Conservation (phyloP, 2,329 filamentous ascomycete genomes). For the Aaosphaeria arxii region DNA sequence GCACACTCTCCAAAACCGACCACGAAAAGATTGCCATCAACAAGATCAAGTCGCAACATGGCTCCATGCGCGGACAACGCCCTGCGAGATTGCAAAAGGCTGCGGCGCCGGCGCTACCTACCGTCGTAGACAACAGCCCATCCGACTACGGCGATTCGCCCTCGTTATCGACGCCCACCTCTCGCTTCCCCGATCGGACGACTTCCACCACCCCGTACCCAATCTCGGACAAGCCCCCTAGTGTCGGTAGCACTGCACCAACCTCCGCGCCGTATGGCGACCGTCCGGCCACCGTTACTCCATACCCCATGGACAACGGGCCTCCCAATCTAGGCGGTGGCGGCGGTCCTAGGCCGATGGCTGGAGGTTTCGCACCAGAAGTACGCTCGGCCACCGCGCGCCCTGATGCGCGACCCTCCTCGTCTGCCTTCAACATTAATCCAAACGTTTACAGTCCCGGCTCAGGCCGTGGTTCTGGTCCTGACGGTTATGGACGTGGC, state of each 20-base stretch:
- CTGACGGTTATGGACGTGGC: slow-evolving; percentile 24
- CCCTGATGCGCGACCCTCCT: slow-evolving; percentile 39
- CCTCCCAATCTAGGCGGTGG: slow-evolving; percentile 45
- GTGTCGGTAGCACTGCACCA: slow-evolving; percentile 43
- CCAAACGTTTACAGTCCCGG: slow-evolving; percentile 39
- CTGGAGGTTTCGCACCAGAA: slow-evolving; percentile 44
- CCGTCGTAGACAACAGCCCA: slow-evolving; percentile 37
- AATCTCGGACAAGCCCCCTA: slow-evolving; percentile 41
- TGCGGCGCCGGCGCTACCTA: slow-evolving; percentile 35
- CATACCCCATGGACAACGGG: slow-evolving; percentile 68
- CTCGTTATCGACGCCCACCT: slow-evolving; percentile 11
- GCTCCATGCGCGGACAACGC: slow-evolving; percentile 49
- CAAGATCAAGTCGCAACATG: slow-evolving; percentile 66
- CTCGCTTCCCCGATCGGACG: slow-evolving; percentile 21
- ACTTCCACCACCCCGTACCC: slow-evolving; percentile 43
- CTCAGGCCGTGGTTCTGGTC: slow-evolving; percentile 8
- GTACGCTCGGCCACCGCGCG: slow-evolving; percentile 51
- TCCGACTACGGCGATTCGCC: slow-evolving; percentile 31
- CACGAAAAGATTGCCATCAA: slow-evolving; percentile 89
- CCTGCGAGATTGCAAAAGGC: slow-evolving; percentile 44
- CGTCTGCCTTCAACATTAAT: slow-evolving; percentile 52
- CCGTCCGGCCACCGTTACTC: slow-evolving; percentile 56
- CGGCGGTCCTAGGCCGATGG: slow-evolving; percentile 23
- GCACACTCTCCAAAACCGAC: slow-evolving; percentile 82
- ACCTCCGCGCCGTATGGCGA: slow-evolving; percentile 26